Evolutionary conservation across 2,329 filamentous ascomycete genomes (phyloP).

Genomic region (Colletotrichum horii): DNA sequence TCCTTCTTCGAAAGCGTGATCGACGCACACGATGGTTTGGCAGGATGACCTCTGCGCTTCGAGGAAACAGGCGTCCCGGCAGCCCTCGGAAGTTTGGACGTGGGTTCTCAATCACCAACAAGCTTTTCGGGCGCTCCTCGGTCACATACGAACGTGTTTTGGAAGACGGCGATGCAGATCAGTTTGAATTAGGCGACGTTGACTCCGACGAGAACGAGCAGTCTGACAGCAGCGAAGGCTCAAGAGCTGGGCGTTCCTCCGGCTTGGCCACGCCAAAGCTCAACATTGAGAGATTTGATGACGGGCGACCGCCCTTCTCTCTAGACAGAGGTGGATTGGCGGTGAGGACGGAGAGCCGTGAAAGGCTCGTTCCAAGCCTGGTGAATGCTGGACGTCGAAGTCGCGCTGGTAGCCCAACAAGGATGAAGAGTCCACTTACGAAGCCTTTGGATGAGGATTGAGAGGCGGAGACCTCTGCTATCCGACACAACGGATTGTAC

Average conservation of each 20-base stretch:
- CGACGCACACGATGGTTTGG: constrained; percentile 67
- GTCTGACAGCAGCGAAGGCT: constrained; percentile 66
- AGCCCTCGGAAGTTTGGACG: constrained; percentile 50
- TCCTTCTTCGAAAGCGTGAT: constrained; percentile 81
- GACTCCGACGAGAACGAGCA: constrained; percentile 69
- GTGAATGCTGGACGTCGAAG: constrained; percentile 63
- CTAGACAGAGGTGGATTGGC: constrained; percentile 76
- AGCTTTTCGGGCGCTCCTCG: constrained; percentile 66
- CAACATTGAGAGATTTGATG: constrained; percentile 58
- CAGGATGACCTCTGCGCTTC: constrained; percentile 51
- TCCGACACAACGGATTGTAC: background rate
- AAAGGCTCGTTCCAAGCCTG: constrained; percentile 69
- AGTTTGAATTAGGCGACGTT: constrained; percentile 78
- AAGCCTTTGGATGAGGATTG: constrained; percentile 43
- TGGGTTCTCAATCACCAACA: constrained; percentile 60
- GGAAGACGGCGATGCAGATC: constrained; percentile 76
- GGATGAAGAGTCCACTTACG: constrained; percentile 63
- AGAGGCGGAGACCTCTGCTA: background rate
- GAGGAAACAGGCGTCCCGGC: constrained; percentile 46
- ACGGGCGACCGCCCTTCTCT: constrained; percentile 42
- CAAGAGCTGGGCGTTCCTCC: constrained; percentile 63
- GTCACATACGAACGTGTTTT: constrained; percentile 81
- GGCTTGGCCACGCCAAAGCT: constrained; percentile 73
- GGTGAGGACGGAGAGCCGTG: constrained; percentile 84
- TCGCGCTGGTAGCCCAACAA: constrained; percentile 61